phyloP scores from a whole-genome alignment of 2,329 filamentous ascomycete genomes.

The Diaporthe amygdali region DNA sequence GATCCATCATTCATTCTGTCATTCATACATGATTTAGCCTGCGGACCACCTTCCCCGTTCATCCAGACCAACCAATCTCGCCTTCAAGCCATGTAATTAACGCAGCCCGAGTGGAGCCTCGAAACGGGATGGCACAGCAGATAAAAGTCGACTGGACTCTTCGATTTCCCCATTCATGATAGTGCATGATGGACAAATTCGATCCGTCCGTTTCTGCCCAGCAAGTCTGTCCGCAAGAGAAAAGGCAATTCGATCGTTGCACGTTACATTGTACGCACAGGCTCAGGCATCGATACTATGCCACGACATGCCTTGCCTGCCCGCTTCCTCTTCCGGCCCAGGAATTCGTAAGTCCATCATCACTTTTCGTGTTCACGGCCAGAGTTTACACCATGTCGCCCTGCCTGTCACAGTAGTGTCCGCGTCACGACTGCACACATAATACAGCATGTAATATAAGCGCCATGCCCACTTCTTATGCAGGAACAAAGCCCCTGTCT shows the following conservation, averaged over 20 bases:
- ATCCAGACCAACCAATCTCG: conserved; percentile 11
- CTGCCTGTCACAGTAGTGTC: not conserved
- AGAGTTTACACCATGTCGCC: not conserved
- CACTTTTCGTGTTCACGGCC: not conserved
- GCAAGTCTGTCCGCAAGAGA: not conserved
- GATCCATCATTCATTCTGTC: not conserved
- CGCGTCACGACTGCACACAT: not conserved
- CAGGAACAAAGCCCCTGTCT: conserved; percentile 10
- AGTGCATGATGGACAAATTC: not conserved
- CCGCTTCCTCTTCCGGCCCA: not conserved
- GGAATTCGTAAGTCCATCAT: not conserved
- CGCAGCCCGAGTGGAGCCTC: not conserved
- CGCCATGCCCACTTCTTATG: not conserved
- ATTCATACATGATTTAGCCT: not conserved
- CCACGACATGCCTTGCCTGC: too few species aligned
- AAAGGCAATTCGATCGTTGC: not conserved
- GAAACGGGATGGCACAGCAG: conserved; percentile 6
- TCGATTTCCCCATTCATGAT: not conserved
- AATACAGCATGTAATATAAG: not conserved
- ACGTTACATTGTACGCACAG: not conserved
- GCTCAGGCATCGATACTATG: not conserved
- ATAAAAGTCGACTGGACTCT: not conserved
- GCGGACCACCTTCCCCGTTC: not conserved
- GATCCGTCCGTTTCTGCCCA: not conserved
- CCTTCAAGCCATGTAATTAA: not conserved